Percentiles rank a stretch among this genome's conserved stretches.
phyloP scores from a whole-genome alignment of 1,284 basidiomycete genomes.

The Mrakiaceae sp. region DNA sequence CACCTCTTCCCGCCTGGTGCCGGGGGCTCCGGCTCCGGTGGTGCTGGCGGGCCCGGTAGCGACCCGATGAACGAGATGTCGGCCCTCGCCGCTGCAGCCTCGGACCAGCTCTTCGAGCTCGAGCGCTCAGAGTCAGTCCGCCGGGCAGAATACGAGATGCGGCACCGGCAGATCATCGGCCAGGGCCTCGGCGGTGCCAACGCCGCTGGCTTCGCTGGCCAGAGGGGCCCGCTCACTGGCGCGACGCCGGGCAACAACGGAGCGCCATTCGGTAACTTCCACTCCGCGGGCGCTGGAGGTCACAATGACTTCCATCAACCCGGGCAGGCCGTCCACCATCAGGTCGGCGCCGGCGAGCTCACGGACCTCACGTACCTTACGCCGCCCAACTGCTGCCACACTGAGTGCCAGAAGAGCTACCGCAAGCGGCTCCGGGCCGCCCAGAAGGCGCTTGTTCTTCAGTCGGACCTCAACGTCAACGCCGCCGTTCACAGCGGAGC shows the following conservation, averaged over 20 bases:
- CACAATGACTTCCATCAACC: conserved; percentile 23
- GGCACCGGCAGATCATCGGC: conserved; percentile 42
- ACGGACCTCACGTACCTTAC: conserved; percentile 37
- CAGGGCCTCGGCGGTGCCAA: not conserved
- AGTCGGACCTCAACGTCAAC: not conserved
- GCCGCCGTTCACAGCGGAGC: not conserved
- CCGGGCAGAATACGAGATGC: conserved; percentile 71
- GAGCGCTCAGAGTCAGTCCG: conserved; percentile 71
- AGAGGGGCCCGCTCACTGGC: not conserved
- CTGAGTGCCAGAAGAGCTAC: conserved; percentile 41
- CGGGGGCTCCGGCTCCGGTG: not conserved
- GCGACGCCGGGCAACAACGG: conserved; percentile 19
- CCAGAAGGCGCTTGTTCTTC: conserved; percentile 22
- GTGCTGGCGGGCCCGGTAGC: conserved; percentile 22
- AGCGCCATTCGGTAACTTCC: not conserved
- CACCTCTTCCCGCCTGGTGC: conserved; percentile 6
- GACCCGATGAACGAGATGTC: conserved; percentile 44
- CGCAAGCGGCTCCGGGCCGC: conserved; percentile 37
- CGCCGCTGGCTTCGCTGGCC: not conserved
- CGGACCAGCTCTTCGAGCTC: conserved; percentile 74
- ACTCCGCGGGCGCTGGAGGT: not conserved
- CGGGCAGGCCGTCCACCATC: conserved; percentile 31
- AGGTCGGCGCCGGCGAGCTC: conserved; percentile 34
- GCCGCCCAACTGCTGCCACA: conserved; percentile 39
- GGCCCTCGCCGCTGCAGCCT: conserved; percentile 64